phyloP scores from a whole-genome alignment of 2,329 filamentous ascomycete genomes.

The Epichloe baconii region DNA sequence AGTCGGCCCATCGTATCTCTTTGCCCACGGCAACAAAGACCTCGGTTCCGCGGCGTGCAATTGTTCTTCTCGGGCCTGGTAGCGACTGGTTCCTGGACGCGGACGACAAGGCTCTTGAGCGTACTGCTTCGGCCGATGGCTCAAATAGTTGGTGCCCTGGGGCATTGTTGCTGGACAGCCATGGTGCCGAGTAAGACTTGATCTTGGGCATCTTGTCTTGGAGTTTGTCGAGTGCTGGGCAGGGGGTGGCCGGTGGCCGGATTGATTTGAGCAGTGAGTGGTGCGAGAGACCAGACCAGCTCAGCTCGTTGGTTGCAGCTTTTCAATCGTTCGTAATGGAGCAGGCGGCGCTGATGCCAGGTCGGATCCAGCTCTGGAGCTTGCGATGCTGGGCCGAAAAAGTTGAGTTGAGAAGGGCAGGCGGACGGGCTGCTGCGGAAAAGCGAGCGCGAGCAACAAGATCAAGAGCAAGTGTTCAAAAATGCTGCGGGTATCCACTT shows the following conservation, averaged over 20 bases:
- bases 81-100: slow-evolving; percentile 29
- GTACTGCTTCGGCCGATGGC: slow-evolving; percentile 25
- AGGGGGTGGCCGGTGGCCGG: too few species aligned
- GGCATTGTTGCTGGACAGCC: slow-evolving; percentile 61
- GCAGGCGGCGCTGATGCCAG: too few species aligned
- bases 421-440: neutral
- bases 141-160: slow-evolving; percentile 70
- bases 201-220: slow-evolving; percentile 64
- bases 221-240: neutral
- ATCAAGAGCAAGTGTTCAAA: neutral
- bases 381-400: too few species aligned
- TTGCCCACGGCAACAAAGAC: slow-evolving; percentile 80
- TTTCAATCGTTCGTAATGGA: too few species aligned
- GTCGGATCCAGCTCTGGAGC: too few species aligned
- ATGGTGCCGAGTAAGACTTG: slow-evolving; percentile 72
- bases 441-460: neutral
- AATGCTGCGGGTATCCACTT: neutral
- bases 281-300: too few species aligned
- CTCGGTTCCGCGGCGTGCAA: slow-evolving; percentile 74
- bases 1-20: slow-evolving; percentile 83
- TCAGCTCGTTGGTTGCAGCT: too few species aligned
- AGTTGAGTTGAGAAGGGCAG: too few species aligned
- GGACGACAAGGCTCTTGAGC: slow-evolving; percentile 25
- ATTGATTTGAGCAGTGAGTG: neutral
- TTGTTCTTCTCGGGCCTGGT: slow-evolving; percentile 46